Evolutionary conservation across 805 yeast species (phyloP), one percentile per base, ranked within the genome.

Genomic region (Candida piceae): DNA sequence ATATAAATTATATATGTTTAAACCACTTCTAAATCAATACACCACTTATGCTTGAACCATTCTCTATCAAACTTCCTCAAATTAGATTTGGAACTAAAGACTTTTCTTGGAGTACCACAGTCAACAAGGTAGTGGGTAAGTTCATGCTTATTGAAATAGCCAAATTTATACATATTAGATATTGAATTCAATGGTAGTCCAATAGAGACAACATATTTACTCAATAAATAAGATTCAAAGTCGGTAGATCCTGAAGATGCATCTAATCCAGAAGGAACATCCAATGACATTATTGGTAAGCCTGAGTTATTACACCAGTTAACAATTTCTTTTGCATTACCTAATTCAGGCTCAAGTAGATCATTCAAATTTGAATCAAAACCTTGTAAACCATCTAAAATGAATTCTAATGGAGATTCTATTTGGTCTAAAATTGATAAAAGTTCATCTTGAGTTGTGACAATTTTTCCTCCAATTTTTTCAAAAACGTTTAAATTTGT

Each of bases 301-400:
- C 56, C 53, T 7, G 67, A 64, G 22, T 55, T 57, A 47, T 84
- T 84, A 39, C 81, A 73, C 95, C 96, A 88, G 4, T 62, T 57
- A 18, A 85, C 72, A 15, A 85, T 57, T 23, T 65, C 60, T 20
- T 56, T 53, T 8, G 74, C 66, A 16, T 50, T 49, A 17, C 59
- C 49, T 16, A 68, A 45, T 35, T 74, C 80, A 31, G 58, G 58
- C 12, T 62, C 69, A 34, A 62, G 65, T 27, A 80, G 57, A 54
- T 84, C 93, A 22, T 71, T 70, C 35, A 84, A 59, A 37, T 74
- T 82, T 17, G 77, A 73, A 48, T 85, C 93, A 46, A 76, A 81
- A 1, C 96, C 96, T 54, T 84, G 95, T 48, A 88, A 66, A 1
- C 88, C 93, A 57, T 88, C 97, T 15, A 88, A 53, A 8, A 87